Conservation (phyloP, 345 rosid species). For the Citrus inodora region DNA sequence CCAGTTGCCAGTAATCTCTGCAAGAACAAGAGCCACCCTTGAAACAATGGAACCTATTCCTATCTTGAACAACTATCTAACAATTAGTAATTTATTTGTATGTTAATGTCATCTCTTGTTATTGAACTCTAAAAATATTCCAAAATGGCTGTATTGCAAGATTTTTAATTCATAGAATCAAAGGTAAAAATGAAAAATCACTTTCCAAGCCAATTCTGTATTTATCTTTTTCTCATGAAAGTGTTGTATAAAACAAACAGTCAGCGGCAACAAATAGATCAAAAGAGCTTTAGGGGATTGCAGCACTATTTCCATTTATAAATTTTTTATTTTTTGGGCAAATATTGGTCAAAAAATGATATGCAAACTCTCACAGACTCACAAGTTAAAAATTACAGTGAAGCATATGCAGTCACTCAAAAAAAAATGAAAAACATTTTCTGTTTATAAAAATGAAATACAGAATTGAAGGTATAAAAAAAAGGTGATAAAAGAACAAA, state of each 20-base stretch:
- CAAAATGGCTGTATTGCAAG: not conserved
- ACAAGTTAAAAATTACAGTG: too few relatives aligned
- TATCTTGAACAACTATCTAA: constrained; percentile 46
- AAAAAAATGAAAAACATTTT: too few relatives aligned
- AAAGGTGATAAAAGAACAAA: too few relatives aligned
- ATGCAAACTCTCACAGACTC: too few relatives aligned
- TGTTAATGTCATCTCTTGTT: not conserved
- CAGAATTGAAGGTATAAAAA: too few relatives aligned
- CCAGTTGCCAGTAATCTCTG: constrained; percentile 40
- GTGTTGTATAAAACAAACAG: not conserved
- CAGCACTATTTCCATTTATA: too few relatives aligned
- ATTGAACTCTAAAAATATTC: not conserved
- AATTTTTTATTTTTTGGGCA: not conserved
- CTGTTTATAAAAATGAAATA: too few relatives aligned
- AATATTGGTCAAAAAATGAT: too few relatives aligned
- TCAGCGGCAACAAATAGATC: not conserved
- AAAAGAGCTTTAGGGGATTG: not conserved
- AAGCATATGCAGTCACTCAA: too few relatives aligned
- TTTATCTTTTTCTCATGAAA: not conserved
- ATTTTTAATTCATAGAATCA: not conserved
- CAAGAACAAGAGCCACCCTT: constrained; percentile 50
- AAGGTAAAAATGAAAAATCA: not conserved
- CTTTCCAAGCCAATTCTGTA: too few relatives aligned
- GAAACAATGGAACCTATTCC: constrained; percentile 54
- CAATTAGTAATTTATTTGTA: constrained; percentile 23